Evolutionary conservation across 2,329 filamentous ascomycete genomes (phyloP).

Genomic region (Calcarisporium arbuscula): DNA sequence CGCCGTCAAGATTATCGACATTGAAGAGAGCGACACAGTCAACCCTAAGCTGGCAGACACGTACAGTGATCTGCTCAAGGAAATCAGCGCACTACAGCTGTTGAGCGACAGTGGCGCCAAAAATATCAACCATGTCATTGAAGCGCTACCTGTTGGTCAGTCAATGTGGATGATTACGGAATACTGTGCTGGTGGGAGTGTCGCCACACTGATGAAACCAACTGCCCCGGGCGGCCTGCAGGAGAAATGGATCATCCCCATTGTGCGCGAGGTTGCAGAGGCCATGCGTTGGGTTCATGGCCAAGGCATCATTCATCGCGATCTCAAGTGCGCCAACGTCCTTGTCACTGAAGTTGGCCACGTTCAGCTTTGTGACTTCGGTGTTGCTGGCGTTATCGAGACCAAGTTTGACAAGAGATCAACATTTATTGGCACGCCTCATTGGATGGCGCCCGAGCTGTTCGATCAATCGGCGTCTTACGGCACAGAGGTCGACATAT

Average conservation of each 20-base stretch:
- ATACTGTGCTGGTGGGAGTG: constrained; percentile 78
- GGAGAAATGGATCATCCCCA: constrained; percentile 65
- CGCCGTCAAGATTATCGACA: constrained; percentile 77
- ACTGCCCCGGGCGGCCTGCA: constrained; percentile 58
- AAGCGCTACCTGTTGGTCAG: constrained; percentile 69
- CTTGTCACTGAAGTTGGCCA: constrained; percentile 69
- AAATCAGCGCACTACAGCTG: constrained; percentile 63
- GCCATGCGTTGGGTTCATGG: constrained; percentile 63
- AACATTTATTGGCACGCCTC: constrained; percentile 74
- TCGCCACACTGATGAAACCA: constrained; percentile 67
- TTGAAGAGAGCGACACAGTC: constrained; percentile 67
- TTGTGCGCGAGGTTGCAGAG: constrained; percentile 59
- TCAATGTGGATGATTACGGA: constrained; percentile 86
- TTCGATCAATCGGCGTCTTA: constrained; percentile 59
- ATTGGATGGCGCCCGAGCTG: constrained; percentile 83
- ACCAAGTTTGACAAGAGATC: constrained; percentile 69
- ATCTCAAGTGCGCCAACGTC: constrained; percentile 74
- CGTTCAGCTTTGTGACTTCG: constrained; percentile 80
- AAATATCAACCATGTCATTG: constrained; percentile 77
- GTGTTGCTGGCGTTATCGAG: constrained; percentile 73
- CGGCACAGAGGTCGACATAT: constrained; percentile 71
- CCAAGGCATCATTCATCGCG: constrained; percentile 63
- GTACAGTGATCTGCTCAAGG: constrained; percentile 63
- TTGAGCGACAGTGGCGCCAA: constrained; percentile 67
- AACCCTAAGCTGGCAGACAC: constrained; percentile 61